phyloP scores from a whole-genome alignment of 257 asterid species.

The Fraxinus cuspidata region DNA sequence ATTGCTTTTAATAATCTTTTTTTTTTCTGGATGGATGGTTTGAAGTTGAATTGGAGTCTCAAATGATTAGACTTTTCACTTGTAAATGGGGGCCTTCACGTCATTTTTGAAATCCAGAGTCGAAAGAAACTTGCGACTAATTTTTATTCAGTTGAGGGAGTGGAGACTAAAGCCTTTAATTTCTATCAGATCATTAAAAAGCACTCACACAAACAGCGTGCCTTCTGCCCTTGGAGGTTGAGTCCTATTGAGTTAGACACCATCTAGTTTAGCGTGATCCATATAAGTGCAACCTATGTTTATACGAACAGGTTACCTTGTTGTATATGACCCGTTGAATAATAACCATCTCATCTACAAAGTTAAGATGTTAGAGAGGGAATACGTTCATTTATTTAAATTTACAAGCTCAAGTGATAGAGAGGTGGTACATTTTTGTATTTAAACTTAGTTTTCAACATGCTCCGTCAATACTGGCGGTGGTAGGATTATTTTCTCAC shows the following conservation, averaged over 20 bases:
- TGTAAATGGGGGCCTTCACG: background rate
- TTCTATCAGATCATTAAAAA: background rate
- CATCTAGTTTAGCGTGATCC: background rate
- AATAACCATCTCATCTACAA: background rate
- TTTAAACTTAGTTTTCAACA: background rate
- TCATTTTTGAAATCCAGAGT: slow-evolving; percentile 7
- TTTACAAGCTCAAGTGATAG: background rate
- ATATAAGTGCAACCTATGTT: background rate
- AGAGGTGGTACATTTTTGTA: background rate
- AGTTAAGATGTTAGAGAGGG: background rate
- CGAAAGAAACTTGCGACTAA: background rate
- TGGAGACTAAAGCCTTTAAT: background rate
- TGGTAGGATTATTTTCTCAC: background rate
- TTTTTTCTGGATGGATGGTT: slow-evolving; percentile 15
- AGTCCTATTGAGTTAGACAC: background rate
- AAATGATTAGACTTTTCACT: slow-evolving; percentile 3
- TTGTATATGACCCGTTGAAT: background rate
- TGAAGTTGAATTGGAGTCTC: background rate
- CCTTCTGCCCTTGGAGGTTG: background rate
- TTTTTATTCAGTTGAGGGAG: background rate
- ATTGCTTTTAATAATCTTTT: slow-evolving; percentile 20
- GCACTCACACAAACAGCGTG: background rate
- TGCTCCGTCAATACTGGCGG: background rate
- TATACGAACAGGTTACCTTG: background rate
- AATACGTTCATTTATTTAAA: background rate